These are phyloP conservation scores for Ophiocordyceps robertsii DNA, from an alignment of 2,329 filamentous ascomycete genomes.

Conservation along the genomic window DNA sequence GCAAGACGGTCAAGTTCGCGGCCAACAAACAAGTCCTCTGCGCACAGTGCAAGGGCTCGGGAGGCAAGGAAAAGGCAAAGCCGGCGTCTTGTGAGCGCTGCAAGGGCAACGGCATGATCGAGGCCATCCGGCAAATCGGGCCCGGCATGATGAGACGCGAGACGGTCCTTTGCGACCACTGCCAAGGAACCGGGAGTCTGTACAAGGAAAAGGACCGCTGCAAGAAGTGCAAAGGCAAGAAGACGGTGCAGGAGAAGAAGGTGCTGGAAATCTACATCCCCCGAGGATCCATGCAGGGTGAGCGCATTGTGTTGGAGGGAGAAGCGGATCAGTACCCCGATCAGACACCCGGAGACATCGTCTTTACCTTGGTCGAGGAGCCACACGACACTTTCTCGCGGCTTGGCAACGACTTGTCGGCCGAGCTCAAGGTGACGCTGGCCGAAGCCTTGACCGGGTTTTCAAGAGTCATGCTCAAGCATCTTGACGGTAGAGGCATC, in stretches of 20 bases:
- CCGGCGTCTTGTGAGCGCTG: slow-evolving; percentile 72
- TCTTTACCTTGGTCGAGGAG: slow-evolving; percentile 76
- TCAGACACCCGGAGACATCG: slow-evolving; percentile 80
- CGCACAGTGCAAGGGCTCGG: slow-evolving; percentile 71
- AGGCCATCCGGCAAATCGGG: slow-evolving; percentile 70
- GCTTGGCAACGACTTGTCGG: slow-evolving; percentile 71
- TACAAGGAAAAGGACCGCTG: slow-evolving; percentile 96
- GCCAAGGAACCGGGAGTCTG: slow-evolving; percentile 70
- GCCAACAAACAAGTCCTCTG: slow-evolving; percentile 92
- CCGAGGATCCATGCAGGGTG: slow-evolving; percentile 71
- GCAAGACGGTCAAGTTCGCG: slow-evolving; percentile 93
- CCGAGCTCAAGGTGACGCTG: slow-evolving; percentile 68
- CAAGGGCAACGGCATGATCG: slow-evolving; percentile 63
- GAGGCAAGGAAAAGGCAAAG: slow-evolving; percentile 87
- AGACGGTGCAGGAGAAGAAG: slow-evolving; percentile 79
- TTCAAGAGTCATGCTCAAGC: slow-evolving; percentile 77
- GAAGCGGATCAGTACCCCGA: slow-evolving; percentile 90
- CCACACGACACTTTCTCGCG: slow-evolving; percentile 72
- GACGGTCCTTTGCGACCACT: slow-evolving; percentile 67
- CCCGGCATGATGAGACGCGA: slow-evolving; percentile 77
- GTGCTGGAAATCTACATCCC: slow-evolving; percentile 94
- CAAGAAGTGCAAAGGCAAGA: slow-evolving; percentile 95
- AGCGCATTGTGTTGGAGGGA: slow-evolving; percentile 79
- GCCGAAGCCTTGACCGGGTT: slow-evolving; percentile 81
- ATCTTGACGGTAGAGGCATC: slow-evolving; percentile 88